Evolutionary conservation across 176 grass and related monocot species (phyloP).

Genomic region (Cenchrus fungigraminus): DNA sequence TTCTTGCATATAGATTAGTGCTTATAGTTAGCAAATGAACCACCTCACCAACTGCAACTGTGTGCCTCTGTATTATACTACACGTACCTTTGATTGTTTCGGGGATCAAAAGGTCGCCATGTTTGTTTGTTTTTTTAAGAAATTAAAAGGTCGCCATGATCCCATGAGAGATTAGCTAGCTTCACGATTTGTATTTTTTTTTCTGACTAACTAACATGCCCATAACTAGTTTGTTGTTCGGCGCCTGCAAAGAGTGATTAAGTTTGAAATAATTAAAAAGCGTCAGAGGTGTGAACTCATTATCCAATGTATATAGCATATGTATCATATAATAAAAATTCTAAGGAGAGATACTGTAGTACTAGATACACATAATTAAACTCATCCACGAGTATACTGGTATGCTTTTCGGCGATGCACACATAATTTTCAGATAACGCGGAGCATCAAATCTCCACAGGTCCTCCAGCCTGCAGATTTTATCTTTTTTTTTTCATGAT

Average conservation of each 20-base stretch:
- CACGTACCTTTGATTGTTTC: background rate
- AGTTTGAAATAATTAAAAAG: background rate
- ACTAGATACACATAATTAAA: background rate
- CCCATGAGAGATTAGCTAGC: slow-evolving; percentile 23
- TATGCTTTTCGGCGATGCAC: background rate
- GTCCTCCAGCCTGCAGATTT: background rate
- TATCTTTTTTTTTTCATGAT: background rate
- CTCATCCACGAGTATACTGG: background rate
- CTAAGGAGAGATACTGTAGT: background rate
- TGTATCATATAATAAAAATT: background rate
- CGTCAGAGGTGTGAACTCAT: background rate
- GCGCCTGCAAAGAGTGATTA: slow-evolving; percentile 9
- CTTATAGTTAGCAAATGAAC: background rate
- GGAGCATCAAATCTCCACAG: background rate
- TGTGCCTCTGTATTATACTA: background rate
- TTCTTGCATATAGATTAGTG: slow-evolving; percentile 7
- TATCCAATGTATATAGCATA: background rate
- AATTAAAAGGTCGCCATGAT: slow-evolving; percentile 14
- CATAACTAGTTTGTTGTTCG: background rate
- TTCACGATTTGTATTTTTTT: background rate
- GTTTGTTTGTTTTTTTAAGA: too few species aligned
- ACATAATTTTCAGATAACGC: background rate
- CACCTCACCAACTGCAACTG: slow-evolving; percentile 10
- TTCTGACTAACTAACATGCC: background rate
- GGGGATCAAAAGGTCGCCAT: slow-evolving; percentile 18